Conservation (phyloP, 805 yeast genomes). For the Candida sithepensis region DNA sequence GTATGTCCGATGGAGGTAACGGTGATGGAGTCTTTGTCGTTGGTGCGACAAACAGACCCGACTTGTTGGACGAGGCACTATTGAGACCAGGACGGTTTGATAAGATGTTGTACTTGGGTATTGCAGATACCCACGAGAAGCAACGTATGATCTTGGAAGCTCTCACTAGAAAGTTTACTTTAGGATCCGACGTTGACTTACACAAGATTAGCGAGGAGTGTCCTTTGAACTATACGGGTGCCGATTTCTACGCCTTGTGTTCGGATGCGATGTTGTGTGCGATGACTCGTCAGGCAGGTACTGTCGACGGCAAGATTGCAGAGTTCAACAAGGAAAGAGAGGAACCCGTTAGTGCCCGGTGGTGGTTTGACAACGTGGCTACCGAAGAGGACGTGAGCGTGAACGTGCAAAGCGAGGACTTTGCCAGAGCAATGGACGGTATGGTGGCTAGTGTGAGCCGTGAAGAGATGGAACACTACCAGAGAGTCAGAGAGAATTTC, state of each 20-base stretch:
- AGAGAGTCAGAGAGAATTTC: slow-evolving; percentile 73
- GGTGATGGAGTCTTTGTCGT: slow-evolving; percentile 94
- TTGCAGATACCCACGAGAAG: slow-evolving; percentile 85
- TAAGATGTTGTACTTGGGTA: slow-evolving; percentile 89
- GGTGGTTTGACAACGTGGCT: slow-evolving; percentile 90
- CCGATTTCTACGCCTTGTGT: slow-evolving; percentile 94
- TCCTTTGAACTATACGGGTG: slow-evolving; percentile 93
- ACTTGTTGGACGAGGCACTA: slow-evolving; percentile 88
- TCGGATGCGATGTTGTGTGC: slow-evolving; percentile 96
- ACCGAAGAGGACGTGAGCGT: slow-evolving; percentile 64
- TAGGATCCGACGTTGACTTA: slow-evolving; percentile 60
- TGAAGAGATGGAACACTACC: slow-evolving; percentile 81
- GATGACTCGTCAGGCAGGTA: slow-evolving; percentile 83
- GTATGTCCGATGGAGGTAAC: slow-evolving; percentile 78
- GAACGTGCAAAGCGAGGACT: slow-evolving; percentile 66
- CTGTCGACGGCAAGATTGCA: slow-evolving; percentile 64
- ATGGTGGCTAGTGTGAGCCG: slow-evolving; percentile 83
- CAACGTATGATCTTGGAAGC: slow-evolving; percentile 86
- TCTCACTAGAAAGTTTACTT: slow-evolving; percentile 73
- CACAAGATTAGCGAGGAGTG: slow-evolving; percentile 59
- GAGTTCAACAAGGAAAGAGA: slow-evolving; percentile 39
- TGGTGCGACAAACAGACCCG: slow-evolving; percentile 99
- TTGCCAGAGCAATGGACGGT: slow-evolving; percentile 67
- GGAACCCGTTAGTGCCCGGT: slow-evolving; percentile 58
- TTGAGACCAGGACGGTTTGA: slow-evolving; percentile 94